A percentile compares a stretch with the other conserved stretches of the same genome.
Evolutionary conservation across 2,329 filamentous ascomycete species (phyloP).

Genomic region (Akanthomyces muscarius): DNA sequence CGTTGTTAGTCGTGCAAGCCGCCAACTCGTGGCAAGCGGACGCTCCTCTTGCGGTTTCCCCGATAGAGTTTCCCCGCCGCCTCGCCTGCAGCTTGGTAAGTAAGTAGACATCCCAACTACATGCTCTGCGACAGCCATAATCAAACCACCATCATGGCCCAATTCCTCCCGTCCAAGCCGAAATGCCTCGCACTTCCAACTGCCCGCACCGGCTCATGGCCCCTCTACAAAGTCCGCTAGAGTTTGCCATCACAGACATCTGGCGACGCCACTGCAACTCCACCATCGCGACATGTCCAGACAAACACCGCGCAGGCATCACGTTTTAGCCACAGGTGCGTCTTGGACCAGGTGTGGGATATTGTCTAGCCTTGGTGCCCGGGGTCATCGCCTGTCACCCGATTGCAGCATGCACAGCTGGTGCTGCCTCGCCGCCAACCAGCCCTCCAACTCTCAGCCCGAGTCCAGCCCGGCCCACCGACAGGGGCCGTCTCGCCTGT

Average conservation of each 20-base stretch:
- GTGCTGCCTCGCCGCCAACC: constrained; percentile 9
- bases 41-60: background rate
- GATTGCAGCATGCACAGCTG: constrained; percentile 1
- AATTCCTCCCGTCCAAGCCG: background rate
- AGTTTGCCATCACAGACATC: constrained; percentile 9
- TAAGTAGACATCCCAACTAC: background rate
- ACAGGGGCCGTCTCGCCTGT: constrained; percentile 12
- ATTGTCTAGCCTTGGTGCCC: background rate
- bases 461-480: constrained; percentile 8
- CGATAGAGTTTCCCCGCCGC: background rate
- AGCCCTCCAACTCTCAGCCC: constrained; percentile 14
- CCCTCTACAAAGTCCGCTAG: constrained; percentile 1
- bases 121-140: background rate
- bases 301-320: constrained; percentile 9
- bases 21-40: background rate
- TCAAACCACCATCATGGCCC: background rate
- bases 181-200: background rate
- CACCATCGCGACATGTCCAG: constrained; percentile 15
- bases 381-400: constrained; percentile 5
- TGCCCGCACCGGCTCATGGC: background rate
- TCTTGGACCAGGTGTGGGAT: constrained; percentile 2
- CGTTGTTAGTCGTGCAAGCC: background rate
- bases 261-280: constrained; percentile 12
- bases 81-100: background rate
- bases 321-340: constrained; percentile 8